These are phyloP conservation scores for Globisporangium megalacanthum DNA, from an alignment of 352 stramenopile species.

Conservation along the genomic window DNA sequence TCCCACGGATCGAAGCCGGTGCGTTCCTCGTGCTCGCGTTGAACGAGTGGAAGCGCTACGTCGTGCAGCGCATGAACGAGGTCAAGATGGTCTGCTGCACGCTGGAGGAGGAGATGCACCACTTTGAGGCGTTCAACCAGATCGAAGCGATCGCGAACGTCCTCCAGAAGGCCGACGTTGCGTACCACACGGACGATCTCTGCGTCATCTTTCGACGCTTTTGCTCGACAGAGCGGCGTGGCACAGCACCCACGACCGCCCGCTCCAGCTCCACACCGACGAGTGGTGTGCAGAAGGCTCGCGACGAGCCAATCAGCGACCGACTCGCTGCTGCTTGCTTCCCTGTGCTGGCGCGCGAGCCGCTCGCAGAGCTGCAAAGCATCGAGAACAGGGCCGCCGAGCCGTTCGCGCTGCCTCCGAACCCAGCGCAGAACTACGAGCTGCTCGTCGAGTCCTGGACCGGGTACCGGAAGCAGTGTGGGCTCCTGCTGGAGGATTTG, in stretches of 20 bases:
- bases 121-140: constrained; percentile 44
- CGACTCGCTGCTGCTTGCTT: constrained; percentile 60
- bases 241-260: constrained; percentile 5
- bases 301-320: constrained; percentile 44
- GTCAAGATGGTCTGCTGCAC: constrained; percentile 51
- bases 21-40: constrained; percentile 56
- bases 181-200: constrained; percentile 53
- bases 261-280: neutral
- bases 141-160: constrained; percentile 44
- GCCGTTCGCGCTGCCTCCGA: constrained; percentile 34
- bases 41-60: constrained; percentile 65
- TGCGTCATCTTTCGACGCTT: constrained; percentile 58
- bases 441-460: constrained; percentile 54
- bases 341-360: constrained; percentile 41
- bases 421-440: constrained; percentile 40
- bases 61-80: constrained; percentile 65
- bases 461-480: constrained; percentile 44
- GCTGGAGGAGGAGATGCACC: constrained; percentile 48
- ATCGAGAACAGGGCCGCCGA: constrained; percentile 29
- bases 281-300: neutral
- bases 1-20: constrained; percentile 31
- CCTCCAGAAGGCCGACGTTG: constrained; percentile 41
- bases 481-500: constrained; percentile 48
- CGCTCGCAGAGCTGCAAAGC: constrained; percentile 27
- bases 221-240: constrained; percentile 37